Percentiles rank a stretch among this genome's conserved stretches.
Conservation (phyloP, 2,329 filamentous ascomycete genomes). For the Claviceps pazoutovae region DNA sequence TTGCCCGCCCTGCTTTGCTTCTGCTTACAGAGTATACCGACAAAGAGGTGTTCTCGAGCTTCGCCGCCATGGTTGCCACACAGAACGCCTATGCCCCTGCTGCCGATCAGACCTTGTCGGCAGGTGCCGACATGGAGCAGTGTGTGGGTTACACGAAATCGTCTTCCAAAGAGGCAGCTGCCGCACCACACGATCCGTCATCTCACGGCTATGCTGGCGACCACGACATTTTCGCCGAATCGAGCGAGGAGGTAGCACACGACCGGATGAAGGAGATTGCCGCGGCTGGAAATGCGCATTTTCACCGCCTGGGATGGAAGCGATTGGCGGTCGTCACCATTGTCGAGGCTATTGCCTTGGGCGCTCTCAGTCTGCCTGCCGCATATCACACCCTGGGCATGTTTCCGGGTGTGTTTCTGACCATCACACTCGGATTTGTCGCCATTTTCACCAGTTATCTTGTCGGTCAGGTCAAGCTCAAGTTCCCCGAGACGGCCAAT, state of each 20-base stretch:
- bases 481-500: conserved; percentile 43
- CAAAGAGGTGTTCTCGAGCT: too few relatives aligned
- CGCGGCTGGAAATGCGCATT: conserved; percentile 31
- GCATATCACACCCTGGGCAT: conserved; percentile 42
- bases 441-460: conserved; percentile 35
- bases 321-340: conserved; percentile 40
- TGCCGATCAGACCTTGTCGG: not conserved
- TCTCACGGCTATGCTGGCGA: not conserved
- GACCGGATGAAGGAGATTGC: conserved; percentile 27
- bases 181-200: not conserved
- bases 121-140: not conserved
- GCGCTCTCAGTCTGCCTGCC: conserved; percentile 34
- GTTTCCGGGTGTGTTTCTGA: conserved; percentile 30
- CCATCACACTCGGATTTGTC: conserved; percentile 24
- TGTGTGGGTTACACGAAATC: not conserved
- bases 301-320: conserved; percentile 42
- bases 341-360: conserved; percentile 42
- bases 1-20: too few relatives aligned
- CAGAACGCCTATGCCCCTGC: not conserved
- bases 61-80: conserved; percentile 1
- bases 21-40: too few relatives aligned
- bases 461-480: conserved; percentile 37
- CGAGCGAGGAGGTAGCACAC: conserved; percentile 15
- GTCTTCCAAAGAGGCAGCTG: not conserved
- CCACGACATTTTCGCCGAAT: conserved; percentile 9